Conservation (phyloP, 2,329 filamentous ascomycete genomes). For the Clarireedia monteithiana region DNA sequence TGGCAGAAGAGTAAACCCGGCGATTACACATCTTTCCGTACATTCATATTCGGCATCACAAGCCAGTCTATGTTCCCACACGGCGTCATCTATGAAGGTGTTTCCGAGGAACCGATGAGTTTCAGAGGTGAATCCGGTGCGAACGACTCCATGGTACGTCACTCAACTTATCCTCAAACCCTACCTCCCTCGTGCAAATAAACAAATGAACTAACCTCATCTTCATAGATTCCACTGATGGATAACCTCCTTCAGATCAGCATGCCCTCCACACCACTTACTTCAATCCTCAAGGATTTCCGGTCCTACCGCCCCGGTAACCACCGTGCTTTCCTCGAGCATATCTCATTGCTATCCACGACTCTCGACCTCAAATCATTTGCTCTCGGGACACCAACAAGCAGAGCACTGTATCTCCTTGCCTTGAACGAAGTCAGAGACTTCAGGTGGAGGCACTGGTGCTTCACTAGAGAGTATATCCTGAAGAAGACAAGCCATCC, state of each 20-base stretch:
- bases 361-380: conserved; percentile 50
- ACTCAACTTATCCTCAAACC: neutral
- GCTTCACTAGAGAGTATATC: conserved; percentile 78
- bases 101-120: conserved; percentile 64
- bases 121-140: conserved; percentile 92
- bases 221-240: conserved; percentile 62
- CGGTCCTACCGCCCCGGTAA: conserved; percentile 81
- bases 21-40: conserved; percentile 83
- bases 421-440: conserved; percentile 69
- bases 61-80: conserved; percentile 90
- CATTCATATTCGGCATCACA: conserved; percentile 95
- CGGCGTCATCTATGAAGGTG: conserved; percentile 82
- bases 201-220: neutral
- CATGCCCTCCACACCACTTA: conserved; percentile 86
- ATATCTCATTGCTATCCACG: conserved; percentile 48
- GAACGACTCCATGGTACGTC: conserved; percentile 75
- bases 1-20: conserved; percentile 80
- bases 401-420: conserved; percentile 53
- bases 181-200: neutral
- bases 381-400: conserved; percentile 46
- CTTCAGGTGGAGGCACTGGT: conserved; percentile 81
- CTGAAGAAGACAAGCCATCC: conserved; percentile 70
- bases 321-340: conserved; percentile 76
- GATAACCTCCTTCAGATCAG: conserved; percentile 80
- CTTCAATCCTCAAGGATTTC: conserved; percentile 82